Percentiles rank a stretch among this genome's conserved stretches.
phyloP scores from a whole-genome alignment of 2,329 filamentous ascomycete species.

The Cladobotryum protrusum region DNA sequence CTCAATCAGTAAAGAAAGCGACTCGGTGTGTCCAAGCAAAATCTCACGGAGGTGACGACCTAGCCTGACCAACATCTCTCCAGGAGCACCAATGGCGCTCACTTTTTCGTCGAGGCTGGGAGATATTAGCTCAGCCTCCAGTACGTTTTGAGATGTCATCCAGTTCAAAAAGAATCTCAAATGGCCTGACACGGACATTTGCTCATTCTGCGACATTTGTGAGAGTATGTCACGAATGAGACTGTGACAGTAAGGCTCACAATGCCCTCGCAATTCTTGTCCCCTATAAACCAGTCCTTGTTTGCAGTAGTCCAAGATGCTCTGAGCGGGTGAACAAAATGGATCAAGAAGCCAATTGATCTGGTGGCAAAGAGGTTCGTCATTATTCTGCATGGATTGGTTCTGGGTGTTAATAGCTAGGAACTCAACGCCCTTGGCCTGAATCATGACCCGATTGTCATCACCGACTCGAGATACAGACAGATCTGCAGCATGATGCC shows the following conservation, averaged over 20 bases:
- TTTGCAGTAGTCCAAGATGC: slow-evolving; percentile 3
- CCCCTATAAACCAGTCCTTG: neutral
- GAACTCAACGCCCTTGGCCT: no score
- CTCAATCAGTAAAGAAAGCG: neutral
- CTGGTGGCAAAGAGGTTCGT: slow-evolving; percentile 3
- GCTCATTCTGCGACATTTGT: slow-evolving; percentile 3
- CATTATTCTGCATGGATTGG: neutral
- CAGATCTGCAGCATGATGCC: no score
- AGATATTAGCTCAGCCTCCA: neutral
- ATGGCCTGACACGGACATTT: neutral
- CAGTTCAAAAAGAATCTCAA: slow-evolving; percentile 3
- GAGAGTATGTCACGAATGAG: slow-evolving; percentile 5
- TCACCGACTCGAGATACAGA: no score
- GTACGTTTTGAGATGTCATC: slow-evolving; percentile 2
- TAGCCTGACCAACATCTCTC: slow-evolving; percentile 5
- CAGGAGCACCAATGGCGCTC: neutral
- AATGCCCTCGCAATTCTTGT: neutral
- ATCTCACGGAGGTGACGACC: slow-evolving; percentile 1
- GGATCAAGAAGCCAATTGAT: slow-evolving; percentile 9
- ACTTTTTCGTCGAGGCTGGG: neutral
- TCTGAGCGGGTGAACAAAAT: slow-evolving; percentile 1
- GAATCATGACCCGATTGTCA: no score
- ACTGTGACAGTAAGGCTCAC: slow-evolving; percentile 3
- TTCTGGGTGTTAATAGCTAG: no score
- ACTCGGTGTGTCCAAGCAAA: neutral